Percentiles rank a stretch among this genome's conserved stretches.
These are phyloP conservation scores for Termitomyces sp. DNA, from an alignment of 768 basidiomycete species.

Conservation along the genomic window DNA sequence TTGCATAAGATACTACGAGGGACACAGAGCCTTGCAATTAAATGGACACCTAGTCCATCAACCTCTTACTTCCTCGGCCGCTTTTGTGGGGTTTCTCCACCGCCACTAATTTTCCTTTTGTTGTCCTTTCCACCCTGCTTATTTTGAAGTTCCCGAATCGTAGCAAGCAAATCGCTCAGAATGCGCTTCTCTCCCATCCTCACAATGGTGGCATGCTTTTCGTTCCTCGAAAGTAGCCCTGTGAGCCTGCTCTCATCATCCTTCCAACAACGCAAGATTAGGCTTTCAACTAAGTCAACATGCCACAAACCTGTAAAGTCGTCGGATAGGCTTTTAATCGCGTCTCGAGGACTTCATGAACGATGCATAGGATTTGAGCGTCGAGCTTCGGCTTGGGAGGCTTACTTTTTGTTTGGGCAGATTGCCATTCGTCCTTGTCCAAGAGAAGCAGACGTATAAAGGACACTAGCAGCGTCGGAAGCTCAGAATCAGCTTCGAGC, in stretches of 20 bases:
- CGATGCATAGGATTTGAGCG: conserved; percentile 38
- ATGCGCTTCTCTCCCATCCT: conserved; percentile 81
- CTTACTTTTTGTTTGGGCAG: conserved; percentile 56
- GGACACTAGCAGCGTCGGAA: conserved; percentile 58
- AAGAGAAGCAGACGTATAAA: conserved; percentile 64
- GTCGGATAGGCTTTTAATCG: conserved; percentile 58
- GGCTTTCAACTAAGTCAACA: not conserved
- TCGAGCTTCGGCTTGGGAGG: conserved; percentile 73
- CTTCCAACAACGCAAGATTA: conserved; percentile 17
- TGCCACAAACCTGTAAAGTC: conserved; percentile 48
- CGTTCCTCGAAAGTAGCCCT: conserved; percentile 37
- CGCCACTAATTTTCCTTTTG: conserved; percentile 11
- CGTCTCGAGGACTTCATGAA: conserved; percentile 43
- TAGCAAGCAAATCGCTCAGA: conserved; percentile 29
- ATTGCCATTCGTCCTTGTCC: conserved; percentile 54
- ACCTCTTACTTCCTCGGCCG: conserved; percentile 9
- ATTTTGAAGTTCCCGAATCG: conserved; percentile 13
- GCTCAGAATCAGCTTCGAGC: conserved; percentile 45
- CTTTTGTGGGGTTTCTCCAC: conserved; percentile 9
- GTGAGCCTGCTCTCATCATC: conserved; percentile 52
- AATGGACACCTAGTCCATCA: not conserved
- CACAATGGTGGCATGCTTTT: conserved; percentile 64
- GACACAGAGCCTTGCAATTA: not conserved
- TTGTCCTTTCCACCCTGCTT: conserved; percentile 3
- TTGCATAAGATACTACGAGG: not conserved